Percentiles rank a stretch among this genome's conserved stretches.
These are phyloP conservation scores for Pachyrhizus erosus DNA, from an alignment of 306 rosid species.

Conservation along the genomic window DNA sequence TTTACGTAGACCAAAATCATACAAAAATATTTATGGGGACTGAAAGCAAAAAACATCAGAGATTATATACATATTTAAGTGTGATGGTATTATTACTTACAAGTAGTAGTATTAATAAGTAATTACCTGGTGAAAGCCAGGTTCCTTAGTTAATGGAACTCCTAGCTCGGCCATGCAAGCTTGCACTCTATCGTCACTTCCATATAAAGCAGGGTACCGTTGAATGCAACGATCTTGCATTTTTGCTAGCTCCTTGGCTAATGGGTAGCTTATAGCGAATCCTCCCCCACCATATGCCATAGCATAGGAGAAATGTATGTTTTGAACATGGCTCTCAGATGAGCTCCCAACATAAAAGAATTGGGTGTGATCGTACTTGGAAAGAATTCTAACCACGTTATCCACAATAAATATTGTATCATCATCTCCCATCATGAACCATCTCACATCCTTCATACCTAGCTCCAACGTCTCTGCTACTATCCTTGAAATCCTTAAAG, in stretches of 20 bases:
- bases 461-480: slow-evolving; percentile 6
- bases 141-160: not conserved
- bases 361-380: not conserved
- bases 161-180: slow-evolving; percentile 24
- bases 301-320: slow-evolving; percentile 17
- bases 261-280: slow-evolving; percentile 1
- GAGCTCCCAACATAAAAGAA: slow-evolving; percentile 1
- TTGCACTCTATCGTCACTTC: slow-evolving; percentile 30
- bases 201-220: not conserved
- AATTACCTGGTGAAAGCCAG: not conserved
- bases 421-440: slow-evolving; percentile 35
- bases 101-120: not conserved
- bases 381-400: slow-evolving; percentile 13
- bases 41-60: too few relatives aligned
- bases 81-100: not conserved
- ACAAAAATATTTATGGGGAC: too few relatives aligned
- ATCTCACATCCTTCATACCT: slow-evolving; percentile 13
- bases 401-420: not conserved
- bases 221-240: slow-evolving; percentile 30
- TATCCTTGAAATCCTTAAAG: slow-evolving; percentile 10
- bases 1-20: too few relatives aligned
- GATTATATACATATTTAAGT: too few relatives aligned
- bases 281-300: slow-evolving; percentile 26
- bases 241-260: not conserved
- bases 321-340: slow-evolving; percentile 12